Base-by-base conservation (phyloP, 305 asterid genomes). In the Solanum hybrid region DNA sequence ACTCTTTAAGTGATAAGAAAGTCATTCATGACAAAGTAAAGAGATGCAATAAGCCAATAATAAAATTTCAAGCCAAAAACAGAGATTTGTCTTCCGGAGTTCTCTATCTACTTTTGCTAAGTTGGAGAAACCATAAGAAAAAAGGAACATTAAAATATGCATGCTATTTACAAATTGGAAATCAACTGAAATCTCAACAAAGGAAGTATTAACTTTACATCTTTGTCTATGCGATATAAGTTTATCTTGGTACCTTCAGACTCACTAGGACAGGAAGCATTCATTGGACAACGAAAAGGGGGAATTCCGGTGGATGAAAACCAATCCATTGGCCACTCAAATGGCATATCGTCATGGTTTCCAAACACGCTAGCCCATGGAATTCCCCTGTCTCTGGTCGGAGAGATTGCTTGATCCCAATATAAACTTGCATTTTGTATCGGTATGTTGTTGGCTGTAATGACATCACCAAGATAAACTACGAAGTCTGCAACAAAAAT, bases 291-390 rank as follows among this genome's bases (percentile, higher is more conserved):
- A 35, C 24, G 88, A 87, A 92, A 88, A n/a, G 90, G 93, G 90
- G 98, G 99, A 82, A 97, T 92, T 56, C 99, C 96, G 10, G 90
- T 66, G 35, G 93, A 82, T 5, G 99, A 95, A 93, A 97, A 96
- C 99, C 99, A 97, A 27, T 96, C 98, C 87, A 96, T 64, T 24
- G 99, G 98, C 99, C 99, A 97, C 90, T 92, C 97, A 40, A 96
- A 96, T 15, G 95, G 90, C 24, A 97, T 96, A 91, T 97, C 99
- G 29, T 96, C 99, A 75, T 97, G 99, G 92, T 97, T 97, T 6
- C 98, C 99, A 7, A 97, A 96, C 45, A 97, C 90, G 40, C 94
- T 94, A 89, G 96, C 94, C 95, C 97, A 96, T 19, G 98, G 98
- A 86, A 95, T 93, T 64, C 95, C 93, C 64, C 97, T 90, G 72